Evolutionary conservation across 768 basidiomycete genomes (phyloP).

Genomic region (Leccinum truebloodii): DNA sequence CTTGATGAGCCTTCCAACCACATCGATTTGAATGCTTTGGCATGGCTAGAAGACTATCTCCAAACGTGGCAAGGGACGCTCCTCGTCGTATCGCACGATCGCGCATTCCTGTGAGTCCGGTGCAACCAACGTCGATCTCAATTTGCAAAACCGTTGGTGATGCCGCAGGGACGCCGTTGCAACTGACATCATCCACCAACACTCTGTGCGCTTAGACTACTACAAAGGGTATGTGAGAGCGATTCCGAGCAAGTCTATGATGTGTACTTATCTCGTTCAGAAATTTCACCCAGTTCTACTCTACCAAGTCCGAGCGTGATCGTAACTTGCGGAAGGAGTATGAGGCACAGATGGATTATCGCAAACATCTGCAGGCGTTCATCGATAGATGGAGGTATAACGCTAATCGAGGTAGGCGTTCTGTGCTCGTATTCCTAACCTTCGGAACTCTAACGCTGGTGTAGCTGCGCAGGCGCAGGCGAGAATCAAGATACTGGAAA

Average conservation of each 20-base stretch:
- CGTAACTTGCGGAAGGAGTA: constrained; percentile 92
- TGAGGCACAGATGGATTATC: constrained; percentile 93
- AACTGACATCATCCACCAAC: constrained; percentile 97
- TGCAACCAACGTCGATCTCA: not conserved
- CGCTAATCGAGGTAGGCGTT: constrained; percentile 75
- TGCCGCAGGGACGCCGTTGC: constrained; percentile 81
- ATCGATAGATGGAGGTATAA: constrained; percentile 99
- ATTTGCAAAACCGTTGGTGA: constrained; percentile 1
- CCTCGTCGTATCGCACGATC: constrained; percentile 97
- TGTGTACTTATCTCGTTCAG: constrained; percentile 37
- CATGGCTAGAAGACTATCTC: constrained; percentile 96
- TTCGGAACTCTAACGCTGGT: constrained; percentile 3
- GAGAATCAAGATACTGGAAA: constrained; percentile 76
- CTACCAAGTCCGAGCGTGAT: constrained; percentile 94
- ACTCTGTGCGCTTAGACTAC: constrained; percentile 90
- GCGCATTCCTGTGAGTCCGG: constrained; percentile 79
- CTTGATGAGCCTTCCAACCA: constrained; percentile 97
- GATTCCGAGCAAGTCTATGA: not conserved
- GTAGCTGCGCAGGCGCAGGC: constrained; percentile 85
- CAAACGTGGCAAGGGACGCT: constrained; percentile 94
- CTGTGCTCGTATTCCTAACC: not conserved
- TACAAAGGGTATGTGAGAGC: constrained; percentile 77
- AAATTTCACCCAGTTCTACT: constrained; percentile 98
- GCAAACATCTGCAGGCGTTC: constrained; percentile 94
- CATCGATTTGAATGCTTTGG: constrained; percentile 94